Base-by-base conservation (phyloP, 441 rosid genomes). In the Croton laevigatus region DNA sequence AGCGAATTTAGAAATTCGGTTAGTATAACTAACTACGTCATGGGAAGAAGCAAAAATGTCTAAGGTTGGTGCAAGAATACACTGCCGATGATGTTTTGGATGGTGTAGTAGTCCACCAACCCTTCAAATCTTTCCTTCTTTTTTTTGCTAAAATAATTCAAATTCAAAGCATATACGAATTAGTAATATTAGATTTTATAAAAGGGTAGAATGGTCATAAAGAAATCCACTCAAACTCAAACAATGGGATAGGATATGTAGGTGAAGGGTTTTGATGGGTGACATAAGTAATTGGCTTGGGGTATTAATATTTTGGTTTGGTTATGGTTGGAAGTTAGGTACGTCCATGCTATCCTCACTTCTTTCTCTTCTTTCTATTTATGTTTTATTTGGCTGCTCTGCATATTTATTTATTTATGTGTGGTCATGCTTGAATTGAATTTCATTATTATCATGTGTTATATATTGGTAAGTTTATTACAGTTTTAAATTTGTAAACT, bases 301-400 rank as follows among this genome's bases (percentile, higher is more conserved):
- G 12, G 2, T 36, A 60, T 70, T 70, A 36, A 17, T 45, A 3
- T 59, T 27, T 71, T 38, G 46, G 78, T 75, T 75, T 14, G 82
- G 64, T 54, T 65, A 44, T 67, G 59, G 88, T 77, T 82, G 84
- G 79, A 11, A 48, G 83, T 66, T 83, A 77, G 85, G 86, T 81
- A 68, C 10, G 73, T 69, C 75, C 77, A 60, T 69, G 81, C 66
- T 37, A 42, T 59, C 61, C 72, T 54, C 52, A 66, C 71, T 67
- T 58, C 32, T 51, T 37, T 65, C 49, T 51, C 17, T 61, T n/a
- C 19, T 42, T 16, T 3, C 6, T 19, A 40, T 62, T 62, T 2
- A 0, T 12, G 11, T 48, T 11, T 42, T 22, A 17, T 17, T 10
- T 62, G n/a, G n/a, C n/a, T n/a, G n/a, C n/a, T n/a, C 6, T 37